phyloP scores from a whole-genome alignment of 345 rosid species.

The Lepidium didymum region DNA sequence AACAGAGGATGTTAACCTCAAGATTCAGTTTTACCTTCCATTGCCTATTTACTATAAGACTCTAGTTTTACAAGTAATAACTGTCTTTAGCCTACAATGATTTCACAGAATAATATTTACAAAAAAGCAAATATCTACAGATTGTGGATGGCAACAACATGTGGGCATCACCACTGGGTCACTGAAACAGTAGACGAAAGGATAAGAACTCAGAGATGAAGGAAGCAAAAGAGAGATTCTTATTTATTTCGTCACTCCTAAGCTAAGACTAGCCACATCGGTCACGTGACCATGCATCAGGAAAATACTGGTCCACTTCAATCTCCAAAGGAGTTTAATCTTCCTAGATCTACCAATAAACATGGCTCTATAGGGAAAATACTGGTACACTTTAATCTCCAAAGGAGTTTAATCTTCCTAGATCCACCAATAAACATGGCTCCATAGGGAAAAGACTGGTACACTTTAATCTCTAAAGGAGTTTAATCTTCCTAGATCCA shows the following conservation, averaged over 20 bases:
- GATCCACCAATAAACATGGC: neutral
- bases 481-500: neutral
- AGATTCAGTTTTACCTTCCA: neutral
- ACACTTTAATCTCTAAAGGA: neutral
- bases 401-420: neutral
- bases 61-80: neutral
- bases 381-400: too few species aligned
- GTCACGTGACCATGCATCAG: neutral
- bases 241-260: neutral
- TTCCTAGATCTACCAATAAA: neutral
- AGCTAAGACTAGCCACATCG: neutral
- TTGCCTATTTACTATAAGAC: neutral
- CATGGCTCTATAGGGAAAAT: neutral
- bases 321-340: neutral
- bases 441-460: neutral
- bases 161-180: neutral
- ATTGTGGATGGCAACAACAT: neutral
- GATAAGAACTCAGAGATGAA: slow-evolving; percentile 9
- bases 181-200: slow-evolving; percentile 2
- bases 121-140: neutral
- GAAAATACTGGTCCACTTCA: neutral
- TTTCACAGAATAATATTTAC: neutral
- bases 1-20: neutral
- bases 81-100: neutral
- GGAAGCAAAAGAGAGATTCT: neutral